These are phyloP conservation scores for Crithidia acanthocephali DNA, from an alignment of 208 protist genomes.

Conservation along the genomic window DNA sequence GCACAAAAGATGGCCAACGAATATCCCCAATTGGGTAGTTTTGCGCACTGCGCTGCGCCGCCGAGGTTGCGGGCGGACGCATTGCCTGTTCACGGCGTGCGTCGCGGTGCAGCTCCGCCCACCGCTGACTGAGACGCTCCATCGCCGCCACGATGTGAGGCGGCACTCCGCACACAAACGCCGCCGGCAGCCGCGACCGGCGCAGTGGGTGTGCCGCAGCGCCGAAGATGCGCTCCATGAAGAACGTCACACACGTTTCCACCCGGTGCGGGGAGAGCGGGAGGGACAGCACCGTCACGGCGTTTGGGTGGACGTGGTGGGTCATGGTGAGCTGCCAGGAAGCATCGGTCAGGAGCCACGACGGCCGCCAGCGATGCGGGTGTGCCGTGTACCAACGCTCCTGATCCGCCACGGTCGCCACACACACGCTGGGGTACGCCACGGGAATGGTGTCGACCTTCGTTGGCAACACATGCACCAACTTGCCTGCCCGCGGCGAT, in stretches of 20 bases:
- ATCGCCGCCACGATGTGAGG: not conserved
- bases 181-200: not conserved
- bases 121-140: not conserved
- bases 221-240: conserved; percentile 2
- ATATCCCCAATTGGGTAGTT: not conserved
- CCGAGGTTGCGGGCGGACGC: not conserved
- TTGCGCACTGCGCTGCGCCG: not conserved
- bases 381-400: conserved; percentile 15
- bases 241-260: conserved; percentile 25
- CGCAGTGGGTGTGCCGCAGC: not conserved
- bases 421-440: conserved; percentile 39
- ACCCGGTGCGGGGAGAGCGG: conserved; percentile 23
- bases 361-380: not conserved
- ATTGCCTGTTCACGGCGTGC: not conserved
- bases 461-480: conserved; percentile 41
- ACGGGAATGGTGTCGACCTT: conserved; percentile 1
- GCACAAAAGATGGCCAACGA: conserved; percentile 14
- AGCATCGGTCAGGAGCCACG: not conserved
- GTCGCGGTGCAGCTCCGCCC: conserved; percentile 7
- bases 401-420: conserved; percentile 38
- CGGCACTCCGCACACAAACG: not conserved
- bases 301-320: not conserved
- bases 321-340: not conserved
- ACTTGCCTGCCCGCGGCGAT: not conserved
- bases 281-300: conserved; percentile 22